Conservation (phyloP, 2,329 filamentous ascomycete genomes). For the Clonostachys byssicola region DNA sequence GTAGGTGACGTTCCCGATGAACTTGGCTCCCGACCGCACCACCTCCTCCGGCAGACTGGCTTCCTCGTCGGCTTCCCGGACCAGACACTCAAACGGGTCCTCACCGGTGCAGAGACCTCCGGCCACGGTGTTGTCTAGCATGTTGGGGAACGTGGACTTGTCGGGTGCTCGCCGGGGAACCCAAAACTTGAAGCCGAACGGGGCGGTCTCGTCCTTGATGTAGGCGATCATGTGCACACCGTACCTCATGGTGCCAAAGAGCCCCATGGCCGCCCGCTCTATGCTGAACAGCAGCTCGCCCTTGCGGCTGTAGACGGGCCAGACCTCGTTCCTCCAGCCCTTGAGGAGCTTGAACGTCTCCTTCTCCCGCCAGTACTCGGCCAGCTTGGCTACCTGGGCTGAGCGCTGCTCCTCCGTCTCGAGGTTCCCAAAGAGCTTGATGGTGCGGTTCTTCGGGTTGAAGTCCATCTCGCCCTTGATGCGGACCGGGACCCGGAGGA, state of each 20-base stretch:
- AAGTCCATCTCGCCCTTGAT: conserved; percentile 58
- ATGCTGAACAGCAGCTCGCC: conserved; percentile 65
- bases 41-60: conserved; percentile 71
- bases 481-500: conserved; percentile 39
- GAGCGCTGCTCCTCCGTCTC: conserved; percentile 61
- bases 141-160: conserved; percentile 87
- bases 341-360: conserved; percentile 68
- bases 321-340: conserved; percentile 79
- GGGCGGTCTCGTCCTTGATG: conserved; percentile 33
- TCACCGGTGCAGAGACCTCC: conserved; percentile 76
- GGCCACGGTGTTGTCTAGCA: conserved; percentile 93
- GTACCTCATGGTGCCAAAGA: conserved; percentile 75
- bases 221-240: conserved; percentile 81
- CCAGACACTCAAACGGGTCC: conserved; percentile 72
- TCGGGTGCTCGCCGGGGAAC: conserved; percentile 69
- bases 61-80: conserved; percentile 87
- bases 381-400: conserved; percentile 47
- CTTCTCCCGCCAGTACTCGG: conserved; percentile 64
- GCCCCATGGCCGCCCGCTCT: conserved; percentile 68
- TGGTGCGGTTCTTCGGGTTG: conserved; percentile 52
- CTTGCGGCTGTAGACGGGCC: conserved; percentile 68
- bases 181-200: conserved; percentile 72
- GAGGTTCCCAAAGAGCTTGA: conserved; percentile 57
- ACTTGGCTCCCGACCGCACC: conserved; percentile 55
- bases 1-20: conserved; percentile 75